Evolutionary conservation across 2,329 filamentous ascomycete genomes (phyloP).

Genomic region (Intubia oerlemansii): DNA sequence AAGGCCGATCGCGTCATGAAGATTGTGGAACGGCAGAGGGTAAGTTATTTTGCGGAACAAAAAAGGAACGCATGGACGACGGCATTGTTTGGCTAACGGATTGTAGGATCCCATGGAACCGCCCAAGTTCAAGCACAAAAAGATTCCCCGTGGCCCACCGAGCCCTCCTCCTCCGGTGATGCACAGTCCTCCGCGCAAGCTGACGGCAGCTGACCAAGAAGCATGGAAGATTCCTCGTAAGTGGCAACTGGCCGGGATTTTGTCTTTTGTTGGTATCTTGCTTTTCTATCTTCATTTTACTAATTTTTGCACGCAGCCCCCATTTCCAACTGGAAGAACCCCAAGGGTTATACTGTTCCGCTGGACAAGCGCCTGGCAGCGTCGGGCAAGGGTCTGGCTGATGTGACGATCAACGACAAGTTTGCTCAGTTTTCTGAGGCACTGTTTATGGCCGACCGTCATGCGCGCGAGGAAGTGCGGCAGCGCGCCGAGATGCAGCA

Average conservation of each 20-base stretch:
- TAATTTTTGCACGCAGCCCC: conserved; percentile 29
- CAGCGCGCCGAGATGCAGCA: conserved; percentile 91
- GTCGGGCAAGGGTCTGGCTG: conserved; percentile 77
- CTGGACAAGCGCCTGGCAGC: conserved; percentile 89
- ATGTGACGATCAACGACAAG: conserved; percentile 94
- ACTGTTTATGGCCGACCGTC: conserved; percentile 79
- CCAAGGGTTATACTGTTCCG: conserved; percentile 91
- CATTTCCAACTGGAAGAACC: conserved; percentile 98
- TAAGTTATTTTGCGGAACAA: conserved; percentile 1
- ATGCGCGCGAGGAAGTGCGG: conserved; percentile 87
- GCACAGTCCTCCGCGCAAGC: conserved; percentile 82
- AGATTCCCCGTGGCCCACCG: conserved; percentile 62
- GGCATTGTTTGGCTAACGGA: background rate
- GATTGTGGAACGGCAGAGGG: conserved; percentile 75
- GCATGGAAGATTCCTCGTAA: conserved; percentile 62
- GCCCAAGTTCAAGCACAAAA: conserved; percentile 97
- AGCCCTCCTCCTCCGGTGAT: conserved; percentile 85
- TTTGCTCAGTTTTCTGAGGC: conserved; percentile 94
- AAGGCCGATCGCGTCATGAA: conserved; percentile 97
- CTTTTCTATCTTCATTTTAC: background rate
- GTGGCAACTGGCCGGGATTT: no score
- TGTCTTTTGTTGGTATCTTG: no score
- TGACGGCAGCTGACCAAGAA: conserved; percentile 93
- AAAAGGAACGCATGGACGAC: no score
- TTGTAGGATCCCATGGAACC: conserved; percentile 71